Evolutionary conservation across 2,329 filamentous ascomycete genomes (phyloP).

Genomic region (Exophiala sp.): DNA sequence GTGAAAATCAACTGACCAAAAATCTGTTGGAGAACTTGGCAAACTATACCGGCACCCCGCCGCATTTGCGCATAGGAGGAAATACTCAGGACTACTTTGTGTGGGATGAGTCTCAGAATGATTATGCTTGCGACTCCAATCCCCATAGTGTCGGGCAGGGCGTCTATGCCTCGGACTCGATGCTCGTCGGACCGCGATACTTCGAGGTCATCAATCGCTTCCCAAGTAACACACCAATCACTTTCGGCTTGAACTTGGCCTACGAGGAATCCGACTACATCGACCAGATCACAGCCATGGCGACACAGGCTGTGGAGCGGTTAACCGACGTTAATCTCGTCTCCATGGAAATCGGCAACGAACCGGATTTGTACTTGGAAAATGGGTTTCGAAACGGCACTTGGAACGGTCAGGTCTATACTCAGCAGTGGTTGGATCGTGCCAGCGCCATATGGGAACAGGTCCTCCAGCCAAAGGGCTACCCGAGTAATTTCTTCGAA

Average conservation of each 20-base stretch:
- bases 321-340: constrained; percentile 29
- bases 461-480: constrained; percentile 40
- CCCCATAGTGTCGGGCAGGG: constrained; percentile 36
- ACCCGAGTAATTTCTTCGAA: constrained; percentile 45
- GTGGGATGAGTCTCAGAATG: constrained; percentile 36
- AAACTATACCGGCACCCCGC: constrained; percentile 45
- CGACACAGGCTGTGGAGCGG: constrained; percentile 28
- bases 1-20: constrained; percentile 42
- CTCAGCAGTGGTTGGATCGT: constrained; percentile 43
- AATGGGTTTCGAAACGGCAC: constrained; percentile 43
- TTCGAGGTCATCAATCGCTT: constrained; percentile 46
- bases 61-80: constrained; percentile 47
- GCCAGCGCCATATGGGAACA: constrained; percentile 41
- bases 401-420: constrained; percentile 44
- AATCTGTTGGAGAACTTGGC: constrained; percentile 47
- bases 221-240: constrained; percentile 46
- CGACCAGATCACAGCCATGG: constrained; percentile 40
- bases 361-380: constrained; percentile 32
- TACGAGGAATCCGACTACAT: constrained; percentile 43
- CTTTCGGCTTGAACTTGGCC: constrained; percentile 47
- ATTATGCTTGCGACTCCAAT: constrained; percentile 39
- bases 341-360: constrained; percentile 33
- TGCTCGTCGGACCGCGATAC: constrained; percentile 45
- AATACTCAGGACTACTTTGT: constrained; percentile 50
- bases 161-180: constrained; percentile 38